Conservation (phyloP, 2,329 filamentous ascomycete genomes). For the Akanthomyces lecanii region DNA sequence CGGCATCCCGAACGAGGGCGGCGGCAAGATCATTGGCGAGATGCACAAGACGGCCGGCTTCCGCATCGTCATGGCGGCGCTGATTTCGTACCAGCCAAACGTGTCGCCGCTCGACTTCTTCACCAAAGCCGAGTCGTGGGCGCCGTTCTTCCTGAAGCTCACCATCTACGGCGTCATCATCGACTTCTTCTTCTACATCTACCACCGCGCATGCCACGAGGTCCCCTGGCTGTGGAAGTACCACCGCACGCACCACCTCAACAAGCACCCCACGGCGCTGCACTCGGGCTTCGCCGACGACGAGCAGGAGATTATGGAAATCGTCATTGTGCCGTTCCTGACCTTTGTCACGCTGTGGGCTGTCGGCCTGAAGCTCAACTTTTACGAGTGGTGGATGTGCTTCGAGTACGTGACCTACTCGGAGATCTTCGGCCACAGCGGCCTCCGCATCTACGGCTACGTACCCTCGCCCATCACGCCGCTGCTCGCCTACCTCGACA, state of each 20-base stretch:
- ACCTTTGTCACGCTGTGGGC: constrained; percentile 33
- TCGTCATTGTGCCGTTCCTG: constrained; percentile 36
- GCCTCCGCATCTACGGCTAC: constrained; percentile 34
- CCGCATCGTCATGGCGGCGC: constrained; percentile 24
- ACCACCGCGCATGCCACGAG: constrained; percentile 41
- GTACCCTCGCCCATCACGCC: constrained; percentile 33
- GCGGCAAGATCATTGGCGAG: constrained; percentile 24
- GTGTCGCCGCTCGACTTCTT: constrained; percentile 16
- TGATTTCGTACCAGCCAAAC: constrained; percentile 24
- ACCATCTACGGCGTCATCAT: constrained; percentile 35
- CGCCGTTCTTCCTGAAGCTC: constrained; percentile 29
- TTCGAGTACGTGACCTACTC: constrained; percentile 40
- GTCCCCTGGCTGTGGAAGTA: constrained; percentile 33
- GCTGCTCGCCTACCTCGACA: constrained; percentile 29
- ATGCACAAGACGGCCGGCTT: constrained; percentile 24
- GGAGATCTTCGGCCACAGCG: constrained; percentile 37
- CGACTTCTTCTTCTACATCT: constrained; percentile 40
- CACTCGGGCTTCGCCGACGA: constrained; percentile 39
- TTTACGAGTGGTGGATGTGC: constrained; percentile 46
- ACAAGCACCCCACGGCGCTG: constrained; percentile 39
- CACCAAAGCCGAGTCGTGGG: constrained; percentile 21
- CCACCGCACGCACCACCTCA: constrained; percentile 43
- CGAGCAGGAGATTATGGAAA: constrained; percentile 42
- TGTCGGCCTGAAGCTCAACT: constrained; percentile 38
- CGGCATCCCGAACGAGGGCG: constrained; percentile 30